Evolutionary conservation across 495 filamentous ascomycete species (phyloP).

Genomic region (Aspergillus indologenus): DNA sequence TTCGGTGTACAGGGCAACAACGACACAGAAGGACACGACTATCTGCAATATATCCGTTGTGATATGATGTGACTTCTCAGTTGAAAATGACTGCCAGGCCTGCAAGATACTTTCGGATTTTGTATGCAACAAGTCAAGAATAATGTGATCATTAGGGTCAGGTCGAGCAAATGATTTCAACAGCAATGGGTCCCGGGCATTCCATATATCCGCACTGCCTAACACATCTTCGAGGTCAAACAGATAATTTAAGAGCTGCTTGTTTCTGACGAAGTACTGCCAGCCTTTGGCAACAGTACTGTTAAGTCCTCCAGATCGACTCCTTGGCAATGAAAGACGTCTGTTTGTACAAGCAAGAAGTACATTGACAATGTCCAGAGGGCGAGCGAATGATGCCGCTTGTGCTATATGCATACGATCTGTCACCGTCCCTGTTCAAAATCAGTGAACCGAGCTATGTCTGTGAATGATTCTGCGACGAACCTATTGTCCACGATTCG

Average conservation of each 20-base stretch:
- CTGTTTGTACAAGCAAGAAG: slow-evolving; percentile 44
- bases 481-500: slow-evolving; percentile 75
- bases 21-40: slow-evolving; percentile 43
- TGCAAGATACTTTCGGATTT: slow-evolving; percentile 46
- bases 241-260: slow-evolving; percentile 33
- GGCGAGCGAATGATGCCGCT: slow-evolving; percentile 40
- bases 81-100: slow-evolving; percentile 39
- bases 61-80: slow-evolving; percentile 42
- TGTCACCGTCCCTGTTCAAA: slow-evolving; percentile 29
- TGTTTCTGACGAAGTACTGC: slow-evolving; percentile 37
- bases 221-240: slow-evolving; percentile 29
- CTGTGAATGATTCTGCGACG: slow-evolving; percentile 14
- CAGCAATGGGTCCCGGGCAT: slow-evolving; percentile 16
- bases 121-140: slow-evolving; percentile 45
- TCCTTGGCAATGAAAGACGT: slow-evolving; percentile 20
- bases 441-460: slow-evolving; percentile 16
- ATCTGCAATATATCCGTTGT: slow-evolving; percentile 48
- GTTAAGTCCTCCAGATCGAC: slow-evolving; percentile 23
- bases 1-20: slow-evolving; percentile 32
- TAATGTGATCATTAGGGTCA: slow-evolving; percentile 38
- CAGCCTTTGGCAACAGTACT: slow-evolving; percentile 34
- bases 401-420: slow-evolving; percentile 42
- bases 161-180: slow-evolving; percentile 27
- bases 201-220: slow-evolving; percentile 31
- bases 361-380: slow-evolving; percentile 36